Percentiles rank a stretch among this genome's conserved stretches.
phyloP scores from a whole-genome alignment of 2,329 filamentous ascomycete genomes.

The Alternaria sp. region DNA sequence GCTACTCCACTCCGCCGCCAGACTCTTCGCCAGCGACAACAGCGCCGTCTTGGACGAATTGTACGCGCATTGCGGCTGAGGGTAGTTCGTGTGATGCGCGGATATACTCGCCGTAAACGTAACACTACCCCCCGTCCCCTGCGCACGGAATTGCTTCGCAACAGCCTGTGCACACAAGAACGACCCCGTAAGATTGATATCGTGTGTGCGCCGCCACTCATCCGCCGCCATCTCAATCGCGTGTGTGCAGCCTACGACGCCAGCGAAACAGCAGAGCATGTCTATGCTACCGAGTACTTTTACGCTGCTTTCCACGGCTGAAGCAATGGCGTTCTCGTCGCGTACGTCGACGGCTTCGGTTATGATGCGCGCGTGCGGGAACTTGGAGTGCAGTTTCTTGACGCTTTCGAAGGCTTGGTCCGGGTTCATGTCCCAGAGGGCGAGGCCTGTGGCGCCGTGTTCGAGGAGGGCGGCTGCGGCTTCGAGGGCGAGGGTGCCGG shows the following conservation, averaged over 20 bases:
- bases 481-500: conserved; percentile 67
- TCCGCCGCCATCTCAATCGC: conserved; percentile 64
- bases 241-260: conserved; percentile 68
- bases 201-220: conserved; percentile 69
- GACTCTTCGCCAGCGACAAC: conserved; percentile 65
- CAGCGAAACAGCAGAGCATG: conserved; percentile 69
- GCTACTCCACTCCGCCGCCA: conserved; percentile 76
- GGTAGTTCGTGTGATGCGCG: conserved; percentile 72
- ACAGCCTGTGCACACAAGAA: conserved; percentile 74
- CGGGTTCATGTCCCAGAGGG: conserved; percentile 65
- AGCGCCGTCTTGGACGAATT: conserved; percentile 75
- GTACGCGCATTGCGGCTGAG: conserved; percentile 74
- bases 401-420: conserved; percentile 54
- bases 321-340: conserved; percentile 55
- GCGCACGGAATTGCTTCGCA: conserved; percentile 50
- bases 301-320: conserved; percentile 46
- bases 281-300: conserved; percentile 59
- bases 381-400: conserved; percentile 57
- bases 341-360: conserved; percentile 66
- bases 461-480: conserved; percentile 69
- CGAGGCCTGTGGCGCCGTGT: conserved; percentile 66
- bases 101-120: conserved; percentile 72
- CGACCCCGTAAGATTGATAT: conserved; percentile 74
- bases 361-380: conserved; percentile 61
- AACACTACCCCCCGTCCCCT: conserved; percentile 65